phyloP scores from a whole-genome alignment of 495 filamentous ascomycete genomes.

The Podospora pseudocomata region DNA sequence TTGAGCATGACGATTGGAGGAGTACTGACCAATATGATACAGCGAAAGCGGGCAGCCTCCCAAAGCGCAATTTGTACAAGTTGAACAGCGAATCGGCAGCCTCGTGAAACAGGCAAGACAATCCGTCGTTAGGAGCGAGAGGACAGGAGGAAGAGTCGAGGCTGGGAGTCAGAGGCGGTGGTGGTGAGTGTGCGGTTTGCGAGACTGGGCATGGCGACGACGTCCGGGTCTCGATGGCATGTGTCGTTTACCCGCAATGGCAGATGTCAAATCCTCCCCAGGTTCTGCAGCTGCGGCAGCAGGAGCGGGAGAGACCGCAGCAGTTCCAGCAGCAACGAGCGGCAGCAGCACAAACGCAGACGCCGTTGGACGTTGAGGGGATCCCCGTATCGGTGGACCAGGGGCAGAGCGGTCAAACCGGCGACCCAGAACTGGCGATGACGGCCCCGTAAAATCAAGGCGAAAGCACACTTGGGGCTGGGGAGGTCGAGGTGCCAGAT shows the following conservation, averaged over 20 bases:
- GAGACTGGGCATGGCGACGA: constrained; percentile 34
- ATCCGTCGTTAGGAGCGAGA: constrained; percentile 21
- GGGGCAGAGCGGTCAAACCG: constrained; percentile 14
- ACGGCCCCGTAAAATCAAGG: constrained; percentile 12
- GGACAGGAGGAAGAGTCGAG: constrained; percentile 25
- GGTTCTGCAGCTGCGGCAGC: constrained; percentile 1
- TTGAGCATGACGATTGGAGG: constrained; percentile 32
- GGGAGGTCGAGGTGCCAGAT: constrained; percentile 19
- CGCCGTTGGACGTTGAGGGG: constrained; percentile 12
- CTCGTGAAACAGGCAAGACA: not conserved
- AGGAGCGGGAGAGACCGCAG: not conserved
- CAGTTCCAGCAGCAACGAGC: constrained; percentile 4
- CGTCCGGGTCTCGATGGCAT: constrained; percentile 1
- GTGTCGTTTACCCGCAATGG: constrained; percentile 3
- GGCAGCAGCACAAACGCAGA: no score
- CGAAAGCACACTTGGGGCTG: constrained; percentile 11
- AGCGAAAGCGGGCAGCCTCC: constrained; percentile 26
- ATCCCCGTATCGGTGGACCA: not conserved
- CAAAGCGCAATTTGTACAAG: constrained; percentile 34
- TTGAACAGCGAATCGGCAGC: constrained; percentile 28
- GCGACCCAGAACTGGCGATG: constrained; percentile 9
- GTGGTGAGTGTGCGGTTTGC: constrained; percentile 18
- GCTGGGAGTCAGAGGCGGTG: constrained; percentile 28
- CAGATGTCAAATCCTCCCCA: constrained; percentile 7
- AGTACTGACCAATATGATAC: constrained; percentile 53